Evolutionary conservation across 2,329 filamentous ascomycete genomes (phyloP), one percentile per base, ranked within the genome.

Genomic region (Talaromyces rugulosus): DNA sequence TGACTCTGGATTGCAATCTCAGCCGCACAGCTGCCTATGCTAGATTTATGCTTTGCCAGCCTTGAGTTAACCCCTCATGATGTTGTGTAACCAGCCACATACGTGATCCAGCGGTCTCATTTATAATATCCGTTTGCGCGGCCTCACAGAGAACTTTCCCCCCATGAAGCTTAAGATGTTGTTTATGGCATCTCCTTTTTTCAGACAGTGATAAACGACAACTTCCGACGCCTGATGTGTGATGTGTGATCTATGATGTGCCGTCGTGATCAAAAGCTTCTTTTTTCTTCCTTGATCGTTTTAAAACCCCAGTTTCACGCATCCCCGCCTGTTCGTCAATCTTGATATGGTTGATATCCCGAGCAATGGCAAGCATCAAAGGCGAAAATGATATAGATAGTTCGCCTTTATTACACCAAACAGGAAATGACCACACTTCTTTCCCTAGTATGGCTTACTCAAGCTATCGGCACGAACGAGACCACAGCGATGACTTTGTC

Each of bases 401-500:
- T 42, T 59, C 52, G 11, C 61, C 61, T n/a, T 56, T 62, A 56
- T 34, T 62, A 42, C 34, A 59, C 5, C 51, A 59, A 50, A 52
- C 53, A 8, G 28, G 40, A n/a, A 56, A 28, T 27, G 47, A 56
- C 30, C 52, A 34, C 14, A 18, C 40, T n/a, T 53, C 56, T 31
- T 40, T 27, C 8, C 44, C 14, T 18, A 3, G 31, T 9, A 16
- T 34, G 12, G 33, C 12, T 16, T 27, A 47, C 34, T 16, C 27
- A 27, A n/a, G 8, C 14, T 34, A 47, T 34, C 23, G 23, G 12
- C 40, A 56, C 36, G 50, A 30, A 40, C 40, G 42, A 30, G 52
- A 55, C 28, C 30, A 34, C 53, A 44, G 31, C 36, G 31, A 33
- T 12, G 56, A 62, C n/a, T 53, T 58, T 1, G 5, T 44, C 36